Evolutionary conservation across 176 grass and related monocot genomes (phyloP), one percentile per base, ranked within the genome.

Genomic region (Dendrocalamus sinicus): DNA sequence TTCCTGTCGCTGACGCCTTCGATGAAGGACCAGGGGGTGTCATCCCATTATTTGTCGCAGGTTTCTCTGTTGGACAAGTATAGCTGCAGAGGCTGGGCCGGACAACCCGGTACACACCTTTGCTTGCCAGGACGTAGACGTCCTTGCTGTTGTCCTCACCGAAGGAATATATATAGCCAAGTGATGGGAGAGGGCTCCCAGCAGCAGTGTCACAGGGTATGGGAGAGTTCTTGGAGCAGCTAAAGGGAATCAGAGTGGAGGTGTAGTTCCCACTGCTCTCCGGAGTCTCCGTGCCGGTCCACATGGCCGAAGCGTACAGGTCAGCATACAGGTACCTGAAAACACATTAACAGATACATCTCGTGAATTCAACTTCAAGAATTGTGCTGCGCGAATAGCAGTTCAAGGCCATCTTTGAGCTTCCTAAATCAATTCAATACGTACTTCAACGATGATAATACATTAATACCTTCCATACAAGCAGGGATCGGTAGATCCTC

Each of bases 141-240:
- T 98, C 93, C 84, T 93, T 95, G 35, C 12, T 95, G 84, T 98
- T 95, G 85, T 98, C 93, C 87, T 91, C 91, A 1, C 93, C 95
- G 8, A 93, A 98, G 20, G 95, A 93, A 51, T 87, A 94, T 88
- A 94, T 87, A 67, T 94, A 94, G 17, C 92, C 92, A 6, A 91
- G 79, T 0, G 89, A 89, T 2, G 89, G 89, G 40, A 94, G 89
- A 75, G 92, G 45, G n/a, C 92, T 94, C 55, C 89, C 89, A 20
- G 78, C 78, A 77, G 90, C 77, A 15, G 32, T 82, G 16, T 76
- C 70, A 5, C 92, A 94, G 7, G 83, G 65, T 60, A 92, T 89
- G 2, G 92, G 89, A 6, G 65, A 85, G 32, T 52, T 72, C 88
- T 89, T 94, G 60, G 92, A 94, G 86, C 92, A 94, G 73, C 86